Percentiles rank a stretch among this genome's conserved stretches.
Evolutionary conservation across 163 green algal species (phyloP).

Genomic region (Prototheca wickerhamii): DNA sequence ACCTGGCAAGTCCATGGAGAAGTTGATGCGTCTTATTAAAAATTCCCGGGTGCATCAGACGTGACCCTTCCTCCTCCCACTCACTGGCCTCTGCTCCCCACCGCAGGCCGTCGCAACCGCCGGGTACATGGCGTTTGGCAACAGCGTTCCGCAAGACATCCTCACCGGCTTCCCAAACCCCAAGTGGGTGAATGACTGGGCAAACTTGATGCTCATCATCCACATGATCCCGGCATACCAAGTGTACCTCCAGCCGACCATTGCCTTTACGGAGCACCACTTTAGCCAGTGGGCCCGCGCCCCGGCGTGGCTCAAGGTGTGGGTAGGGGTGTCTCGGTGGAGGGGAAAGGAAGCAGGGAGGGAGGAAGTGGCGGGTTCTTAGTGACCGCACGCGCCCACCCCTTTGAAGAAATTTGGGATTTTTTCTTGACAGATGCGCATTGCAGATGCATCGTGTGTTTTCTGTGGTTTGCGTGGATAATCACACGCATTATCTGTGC

Average conservation of each 20-base stretch:
- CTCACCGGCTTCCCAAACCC: constrained; percentile 8
- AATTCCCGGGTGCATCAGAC: too few species aligned
- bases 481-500: background rate
- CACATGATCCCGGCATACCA: constrained; percentile 37
- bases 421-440: background rate
- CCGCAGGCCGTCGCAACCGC: constrained; percentile 6
- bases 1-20: constrained; percentile 11
- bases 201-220: constrained; percentile 35
- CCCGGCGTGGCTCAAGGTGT: background rate
- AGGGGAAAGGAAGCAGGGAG: background rate
- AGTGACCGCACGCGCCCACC: background rate
- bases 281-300: background rate
- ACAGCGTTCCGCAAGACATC: constrained; percentile 11
- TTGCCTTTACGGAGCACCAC: constrained; percentile 19
- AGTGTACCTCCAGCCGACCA: constrained; percentile 33
- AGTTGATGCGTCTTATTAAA: too few species aligned
- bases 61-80: too few species aligned
- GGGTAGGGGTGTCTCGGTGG: background rate
- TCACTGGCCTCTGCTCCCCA: too few species aligned
- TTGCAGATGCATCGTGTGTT: too few species aligned
- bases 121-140: constrained; percentile 31
- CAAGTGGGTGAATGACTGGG: constrained; percentile 31
- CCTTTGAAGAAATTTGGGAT: background rate
- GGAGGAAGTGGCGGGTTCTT: background rate
- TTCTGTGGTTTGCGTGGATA: too few species aligned